These are phyloP conservation scores for Sporothrix schenckii DNA, from an alignment of 2,329 filamentous ascomycete species.

Conservation along the genomic window DNA sequence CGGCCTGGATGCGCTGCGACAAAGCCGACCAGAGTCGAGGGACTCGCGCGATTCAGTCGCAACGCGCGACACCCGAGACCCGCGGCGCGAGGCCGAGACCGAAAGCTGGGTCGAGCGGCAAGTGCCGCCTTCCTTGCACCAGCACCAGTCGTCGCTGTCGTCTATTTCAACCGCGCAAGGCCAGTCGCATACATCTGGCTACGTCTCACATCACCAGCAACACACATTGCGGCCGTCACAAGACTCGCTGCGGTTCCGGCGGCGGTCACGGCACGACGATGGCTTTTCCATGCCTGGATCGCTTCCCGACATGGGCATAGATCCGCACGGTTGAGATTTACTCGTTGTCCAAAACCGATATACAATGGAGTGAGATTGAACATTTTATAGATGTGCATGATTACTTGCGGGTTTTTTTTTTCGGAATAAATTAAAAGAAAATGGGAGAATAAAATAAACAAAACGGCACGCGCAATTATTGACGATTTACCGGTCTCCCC, in stretches of 20 bases:
- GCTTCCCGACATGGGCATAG: constrained; percentile 45
- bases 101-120: constrained; percentile 38
- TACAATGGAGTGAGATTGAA: background rate
- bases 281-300: constrained; percentile 54
- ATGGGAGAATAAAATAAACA: background rate
- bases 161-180: constrained; percentile 24
- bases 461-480: background rate
- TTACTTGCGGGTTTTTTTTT: background rate
- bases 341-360: background rate
- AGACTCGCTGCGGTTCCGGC: constrained; percentile 45
- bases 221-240: constrained; percentile 34
- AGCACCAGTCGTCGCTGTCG: constrained; percentile 15
- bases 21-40: constrained; percentile 37
- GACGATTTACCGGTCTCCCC: background rate
- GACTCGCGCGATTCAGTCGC: constrained; percentile 44
- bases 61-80: constrained; percentile 42
- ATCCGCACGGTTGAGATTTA: constrained; percentile 13
- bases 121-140: constrained; percentile 34
- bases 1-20: constrained; percentile 25
- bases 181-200: constrained; percentile 22
- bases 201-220: constrained; percentile 13
- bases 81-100: constrained; percentile 38
- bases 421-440: background rate
- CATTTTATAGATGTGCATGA: background rate
- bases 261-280: constrained; percentile 44